A percentile compares a stretch with the other conserved stretches of the same genome.
phyloP scores from a whole-genome alignment of 2,329 filamentous ascomycete species.

The Cladosporium sp. region DNA sequence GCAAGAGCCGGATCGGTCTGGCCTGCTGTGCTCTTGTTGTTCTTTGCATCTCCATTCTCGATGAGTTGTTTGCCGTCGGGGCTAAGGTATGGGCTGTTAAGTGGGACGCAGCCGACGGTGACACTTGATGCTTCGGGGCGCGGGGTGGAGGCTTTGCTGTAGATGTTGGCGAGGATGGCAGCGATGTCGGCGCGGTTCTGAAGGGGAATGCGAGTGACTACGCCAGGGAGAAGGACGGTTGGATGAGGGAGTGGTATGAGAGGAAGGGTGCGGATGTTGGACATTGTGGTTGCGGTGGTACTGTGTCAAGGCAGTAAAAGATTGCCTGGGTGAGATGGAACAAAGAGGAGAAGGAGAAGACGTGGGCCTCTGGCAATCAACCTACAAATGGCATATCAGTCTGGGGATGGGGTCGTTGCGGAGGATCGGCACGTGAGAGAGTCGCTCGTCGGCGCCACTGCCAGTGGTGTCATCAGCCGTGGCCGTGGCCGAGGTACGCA shows the following conservation, averaged over 20 bases:
- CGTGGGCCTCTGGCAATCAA: not conserved
- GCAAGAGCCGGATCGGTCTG: slow-evolving; percentile 53
- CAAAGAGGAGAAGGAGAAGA: slow-evolving; percentile 4
- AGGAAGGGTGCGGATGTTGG: slow-evolving; percentile 57
- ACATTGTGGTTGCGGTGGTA: not conserved
- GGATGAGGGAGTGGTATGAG: slow-evolving; percentile 81
- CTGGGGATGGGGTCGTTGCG: slow-evolving; percentile 13
- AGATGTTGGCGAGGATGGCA: slow-evolving; percentile 81
- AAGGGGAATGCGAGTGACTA: slow-evolving; percentile 81
- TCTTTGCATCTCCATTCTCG: slow-evolving; percentile 60
- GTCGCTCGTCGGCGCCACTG: slow-evolving; percentile 17
- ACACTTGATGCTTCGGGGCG: slow-evolving; percentile 68
- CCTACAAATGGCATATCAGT: not conserved
- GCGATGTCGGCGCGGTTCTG: slow-evolving; percentile 84
- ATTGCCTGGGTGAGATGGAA: not conserved
- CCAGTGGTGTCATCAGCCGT: slow-evolving; percentile 8
- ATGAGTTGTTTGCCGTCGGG: slow-evolving; percentile 75
- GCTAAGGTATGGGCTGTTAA: slow-evolving; percentile 73
- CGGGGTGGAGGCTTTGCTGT: slow-evolving; percentile 69
- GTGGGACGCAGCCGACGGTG: slow-evolving; percentile 83
- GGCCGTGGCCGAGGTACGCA: slow-evolving; percentile 14
- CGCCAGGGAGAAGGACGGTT: slow-evolving; percentile 80
- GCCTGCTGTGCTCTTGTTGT: slow-evolving; percentile 51
- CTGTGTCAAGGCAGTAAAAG: not conserved
- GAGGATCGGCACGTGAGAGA: slow-evolving; percentile 19